Evolutionary conservation across 1,284 basidiomycete genomes (phyloP).

Genomic region (Erythrobasidium hasegawianum): DNA sequence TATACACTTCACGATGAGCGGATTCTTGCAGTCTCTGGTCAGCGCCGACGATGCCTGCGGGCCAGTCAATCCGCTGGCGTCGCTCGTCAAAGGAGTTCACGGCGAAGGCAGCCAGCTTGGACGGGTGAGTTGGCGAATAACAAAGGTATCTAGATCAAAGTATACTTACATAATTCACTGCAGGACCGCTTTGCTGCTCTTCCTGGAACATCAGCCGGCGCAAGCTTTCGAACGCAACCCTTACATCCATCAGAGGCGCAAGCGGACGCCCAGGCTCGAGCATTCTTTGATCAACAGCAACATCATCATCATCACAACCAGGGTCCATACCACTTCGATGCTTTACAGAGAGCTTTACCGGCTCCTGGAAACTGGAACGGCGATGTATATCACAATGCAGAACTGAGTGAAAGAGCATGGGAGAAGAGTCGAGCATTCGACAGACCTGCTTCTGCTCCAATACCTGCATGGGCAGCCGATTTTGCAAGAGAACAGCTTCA

Average conservation of each 20-base stretch:
- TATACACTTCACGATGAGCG: slow-evolving; percentile 23
- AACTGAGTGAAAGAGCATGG: slow-evolving; percentile 17
- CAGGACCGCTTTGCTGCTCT: slow-evolving; percentile 36
- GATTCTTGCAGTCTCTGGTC: slow-evolving; percentile 55
- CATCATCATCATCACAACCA: background rate
- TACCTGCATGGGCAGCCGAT: slow-evolving; percentile 31
- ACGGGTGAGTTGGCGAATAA: slow-evolving; percentile 35
- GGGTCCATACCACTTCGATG: slow-evolving; percentile 39
- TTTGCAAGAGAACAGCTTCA: slow-evolving; percentile 24
- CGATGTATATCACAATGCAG: background rate
- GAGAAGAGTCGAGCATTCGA: slow-evolving; percentile 21
- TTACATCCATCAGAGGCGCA: slow-evolving; percentile 12
- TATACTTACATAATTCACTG: slow-evolving; percentile 8
- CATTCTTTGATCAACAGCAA: slow-evolving; percentile 38
- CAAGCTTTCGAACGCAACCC: slow-evolving; percentile 37
- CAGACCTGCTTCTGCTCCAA: background rate
- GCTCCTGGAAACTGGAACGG: slow-evolving; percentile 13
- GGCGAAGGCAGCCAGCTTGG: slow-evolving; percentile 76
- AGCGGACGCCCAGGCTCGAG: slow-evolving; percentile 33
- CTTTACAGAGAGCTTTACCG: slow-evolving; percentile 36
- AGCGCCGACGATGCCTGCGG: slow-evolving; percentile 66
- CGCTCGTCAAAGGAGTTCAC: slow-evolving; percentile 66
- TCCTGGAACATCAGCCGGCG: slow-evolving; percentile 32
- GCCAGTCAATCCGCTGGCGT: slow-evolving; percentile 72
- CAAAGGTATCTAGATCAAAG: too few species aligned